Base-by-base conservation (phyloP, 805 yeast species). In the Kodamaea sagamina region DNA sequence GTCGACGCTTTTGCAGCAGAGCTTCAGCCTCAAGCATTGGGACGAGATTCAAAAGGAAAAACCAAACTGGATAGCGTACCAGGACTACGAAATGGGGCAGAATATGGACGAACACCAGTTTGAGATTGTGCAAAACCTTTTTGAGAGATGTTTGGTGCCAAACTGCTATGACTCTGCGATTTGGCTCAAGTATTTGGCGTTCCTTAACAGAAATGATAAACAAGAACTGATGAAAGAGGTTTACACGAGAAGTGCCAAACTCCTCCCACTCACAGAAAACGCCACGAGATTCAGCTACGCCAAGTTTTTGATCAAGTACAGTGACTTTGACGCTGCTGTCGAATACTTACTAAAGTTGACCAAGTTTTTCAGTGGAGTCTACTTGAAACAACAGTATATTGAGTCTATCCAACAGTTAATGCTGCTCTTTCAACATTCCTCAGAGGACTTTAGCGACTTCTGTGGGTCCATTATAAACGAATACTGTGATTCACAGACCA, bases 111-210 rank as follows among this genome's bases (percentile, higher is more conserved):
- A 32, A 24, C 32, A 15, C 9, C 25, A 22, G 16, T 21, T 31
- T 9, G 16, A 9, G n/a, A 12, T 39, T 11, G 31, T 39, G 11
- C 55, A 53, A 12, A 63, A 74, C 6, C 55, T 86, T 1, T 90
- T 84, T 61, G 92, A 86, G 58, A 71, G 97, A 44, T 79, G 88
- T 12, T 63, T 92, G 8, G 67, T 86, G 1, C 87, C 95, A 0
- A 75, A 82, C 41, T 85, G 89, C 31, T 63, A 64, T 15, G 67
- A 74, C 36, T 79, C 78, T 24, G 67, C 67, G 11, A 58, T 88
- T 13, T 92, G 98, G 98, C 54, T 79, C 12, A 74, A 74, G 42
- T 90, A 85, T 57, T 46, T 79, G 6, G 63, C 75, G 2, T 89
- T 82, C 75, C 16, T 25, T 13, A 39, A 39, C 26, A 39, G 32